Evolutionary conservation across 495 filamentous ascomycete genomes (phyloP).

Genomic region (Tricharina praecox): DNA sequence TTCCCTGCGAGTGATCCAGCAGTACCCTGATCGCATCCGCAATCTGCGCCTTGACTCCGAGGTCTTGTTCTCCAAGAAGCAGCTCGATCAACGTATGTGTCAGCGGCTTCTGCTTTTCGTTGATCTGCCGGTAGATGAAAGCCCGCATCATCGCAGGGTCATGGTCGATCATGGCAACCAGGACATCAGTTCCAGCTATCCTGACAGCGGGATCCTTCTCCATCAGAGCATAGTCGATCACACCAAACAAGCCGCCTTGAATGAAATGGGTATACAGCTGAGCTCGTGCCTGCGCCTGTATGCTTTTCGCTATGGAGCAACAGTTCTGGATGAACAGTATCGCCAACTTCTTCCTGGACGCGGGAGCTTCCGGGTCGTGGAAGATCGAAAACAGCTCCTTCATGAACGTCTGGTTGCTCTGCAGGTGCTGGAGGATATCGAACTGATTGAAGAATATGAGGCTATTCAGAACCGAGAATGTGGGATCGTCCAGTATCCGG

Average conservation of each 20-base stretch:
- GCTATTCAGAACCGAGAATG: conserved; percentile 92
- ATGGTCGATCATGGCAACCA: conserved; percentile 89
- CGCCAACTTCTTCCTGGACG: conserved; percentile 70
- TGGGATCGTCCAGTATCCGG: conserved; percentile 90
- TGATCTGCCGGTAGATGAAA: conserved; percentile 80
- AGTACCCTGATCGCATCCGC: conserved; percentile 91
- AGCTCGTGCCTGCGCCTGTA: conserved; percentile 64
- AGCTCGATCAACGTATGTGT: conserved; percentile 91
- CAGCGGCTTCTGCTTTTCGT: conserved; percentile 67
- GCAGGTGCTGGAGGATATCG: conserved; percentile 86
- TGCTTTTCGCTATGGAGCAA: conserved; percentile 81
- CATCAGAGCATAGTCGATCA: conserved; percentile 80
- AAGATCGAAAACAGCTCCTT: conserved; percentile 87
- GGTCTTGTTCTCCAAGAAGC: conserved; percentile 73
- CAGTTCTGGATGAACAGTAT: conserved; percentile 95
- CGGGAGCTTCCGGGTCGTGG: conserved; percentile 40
- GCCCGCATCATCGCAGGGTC: conserved; percentile 84
- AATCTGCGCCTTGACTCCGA: conserved; percentile 90
- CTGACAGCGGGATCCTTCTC: conserved; percentile 70
- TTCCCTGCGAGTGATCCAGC: conserved; percentile 56
- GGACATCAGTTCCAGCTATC: conserved; percentile 82
- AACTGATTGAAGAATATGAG: conserved; percentile 98
- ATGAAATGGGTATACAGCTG: conserved; percentile 82
- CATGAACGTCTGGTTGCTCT: conserved; percentile 58
- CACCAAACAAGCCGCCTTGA: conserved; percentile 63